These are phyloP conservation scores for Fomitopsis betulina DNA, from an alignment of 1,284 basidiomycete genomes.

Conservation along the genomic window DNA sequence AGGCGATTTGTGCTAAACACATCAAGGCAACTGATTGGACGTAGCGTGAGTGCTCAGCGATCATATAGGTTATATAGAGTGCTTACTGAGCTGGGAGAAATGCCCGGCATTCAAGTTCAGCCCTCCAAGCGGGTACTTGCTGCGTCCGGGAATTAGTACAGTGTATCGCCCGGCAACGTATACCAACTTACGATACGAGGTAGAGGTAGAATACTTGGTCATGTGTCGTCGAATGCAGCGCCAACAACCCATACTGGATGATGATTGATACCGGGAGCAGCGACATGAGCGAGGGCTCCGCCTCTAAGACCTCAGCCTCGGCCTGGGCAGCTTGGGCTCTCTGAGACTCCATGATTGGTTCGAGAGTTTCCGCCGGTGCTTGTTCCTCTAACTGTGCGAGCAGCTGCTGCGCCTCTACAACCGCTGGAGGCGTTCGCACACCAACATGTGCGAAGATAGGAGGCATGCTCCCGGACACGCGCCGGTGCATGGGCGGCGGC, in stretches of 20 bases:
- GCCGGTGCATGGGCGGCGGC: conserved; percentile 28
- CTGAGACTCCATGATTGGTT: conserved; percentile 49
- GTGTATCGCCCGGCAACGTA: neutral
- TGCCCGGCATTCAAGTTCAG: conserved; percentile 73
- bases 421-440: conserved; percentile 66
- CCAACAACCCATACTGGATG: conserved; percentile 74
- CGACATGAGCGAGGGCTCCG: conserved; percentile 55
- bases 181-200: conserved; percentile 64
- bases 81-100: conserved; percentile 77
- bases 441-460: conserved; percentile 80
- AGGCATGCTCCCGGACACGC: conserved; percentile 53
- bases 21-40: conserved; percentile 61
- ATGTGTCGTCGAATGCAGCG: conserved; percentile 78
- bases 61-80: neutral
- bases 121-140: conserved; percentile 68
- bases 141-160: conserved; percentile 23
- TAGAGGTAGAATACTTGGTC: conserved; percentile 83
- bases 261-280: conserved; percentile 71
- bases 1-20: conserved; percentile 79
- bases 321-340: conserved; percentile 20
- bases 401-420: conserved; percentile 63
- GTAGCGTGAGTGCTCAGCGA: neutral
- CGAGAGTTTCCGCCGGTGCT: conserved; percentile 35
- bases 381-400: conserved; percentile 38
- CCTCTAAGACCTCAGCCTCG: conserved; percentile 27